Evolutionary conservation across 225 moss, liverwort and hornwort species (phyloP), one percentile per base, ranked within the genome.

Genomic region (Ulota crispa): DNA sequence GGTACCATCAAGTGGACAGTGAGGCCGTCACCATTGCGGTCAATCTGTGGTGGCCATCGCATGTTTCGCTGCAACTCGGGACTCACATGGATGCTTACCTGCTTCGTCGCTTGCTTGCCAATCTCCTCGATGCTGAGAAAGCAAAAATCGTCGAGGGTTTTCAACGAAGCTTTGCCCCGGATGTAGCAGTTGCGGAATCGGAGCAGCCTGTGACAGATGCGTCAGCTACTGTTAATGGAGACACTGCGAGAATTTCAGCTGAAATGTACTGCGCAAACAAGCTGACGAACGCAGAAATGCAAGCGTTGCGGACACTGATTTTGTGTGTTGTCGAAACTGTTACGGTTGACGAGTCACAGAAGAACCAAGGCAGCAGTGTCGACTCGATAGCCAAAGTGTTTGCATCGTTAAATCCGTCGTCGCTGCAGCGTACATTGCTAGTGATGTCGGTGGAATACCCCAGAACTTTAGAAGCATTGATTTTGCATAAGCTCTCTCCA

Each of bases 1-100:
- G 97, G 97, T 97, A 92, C 37, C 92, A 92, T 85, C 92, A 92
- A 80, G 92, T 92, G 31, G 87, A 92, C 78, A 92, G 92, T 73
- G 87, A 87, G 81, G 80, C 60, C 24, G 79, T 90, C 54, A 92
- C 90, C 3, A 87, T 92, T 63, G 92, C 90, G 19, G 88, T 92
- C 16, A 92, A 92, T 64, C 41, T 92, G 11, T 92, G 92, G 92
- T 92, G 92, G 92, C 86, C 83, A 20, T 92, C 92, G 8, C 56
- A 74, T 3, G 50, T 85, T 23, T 85, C 90, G 15, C 62, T 74
- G 63, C 72, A 82, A 70, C 75, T 92, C 32, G 92, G 90, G 5
- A 76, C 92, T 5, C 92, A 92, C 63, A 90, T 92, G 92, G 92
- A 92, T 59, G 84, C 86, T 4, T 92, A 92, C 41, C 79, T 90